Percentiles rank a stretch among this genome's conserved stretches.
Evolutionary conservation across 306 rosid species (phyloP).

Genomic region (Acacia melanoxylon): DNA sequence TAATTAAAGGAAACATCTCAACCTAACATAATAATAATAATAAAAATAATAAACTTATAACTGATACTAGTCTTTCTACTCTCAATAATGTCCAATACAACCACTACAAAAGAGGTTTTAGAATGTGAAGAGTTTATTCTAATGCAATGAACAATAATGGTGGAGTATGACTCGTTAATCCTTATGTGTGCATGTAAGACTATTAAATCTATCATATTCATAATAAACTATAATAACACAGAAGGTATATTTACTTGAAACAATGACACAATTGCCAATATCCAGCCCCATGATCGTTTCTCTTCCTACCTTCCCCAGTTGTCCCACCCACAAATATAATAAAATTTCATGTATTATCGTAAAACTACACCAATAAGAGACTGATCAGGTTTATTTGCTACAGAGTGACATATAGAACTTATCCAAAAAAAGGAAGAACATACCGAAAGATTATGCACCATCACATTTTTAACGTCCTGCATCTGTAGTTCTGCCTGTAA

Average conservation of each 20-base stretch:
- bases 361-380: background rate
- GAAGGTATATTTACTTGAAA: constrained; percentile 10
- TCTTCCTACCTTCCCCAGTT: background rate
- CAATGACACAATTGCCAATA: background rate
- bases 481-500: constrained; percentile 89
- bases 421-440: constrained; percentile 22
- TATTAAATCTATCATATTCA: background rate
- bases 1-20: no score
- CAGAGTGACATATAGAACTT: background rate
- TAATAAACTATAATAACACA: background rate
- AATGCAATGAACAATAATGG: background rate
- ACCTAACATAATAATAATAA: no score
- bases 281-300: constrained; percentile 5
- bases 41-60: no score
- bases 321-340: background rate
- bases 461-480: constrained; percentile 84
- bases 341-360: background rate
- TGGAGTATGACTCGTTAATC: background rate
- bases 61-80: no score
- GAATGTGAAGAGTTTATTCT: constrained; percentile 18
- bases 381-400: background rate
- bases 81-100: background rate
- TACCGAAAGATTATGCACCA: constrained; percentile 92
- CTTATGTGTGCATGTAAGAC: background rate
- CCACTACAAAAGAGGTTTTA: constrained; percentile 7